Percentiles rank a stretch among this genome's conserved stretches.
Conservation (phyloP, 495 filamentous ascomycete genomes). For the Halenospora varia region DNA sequence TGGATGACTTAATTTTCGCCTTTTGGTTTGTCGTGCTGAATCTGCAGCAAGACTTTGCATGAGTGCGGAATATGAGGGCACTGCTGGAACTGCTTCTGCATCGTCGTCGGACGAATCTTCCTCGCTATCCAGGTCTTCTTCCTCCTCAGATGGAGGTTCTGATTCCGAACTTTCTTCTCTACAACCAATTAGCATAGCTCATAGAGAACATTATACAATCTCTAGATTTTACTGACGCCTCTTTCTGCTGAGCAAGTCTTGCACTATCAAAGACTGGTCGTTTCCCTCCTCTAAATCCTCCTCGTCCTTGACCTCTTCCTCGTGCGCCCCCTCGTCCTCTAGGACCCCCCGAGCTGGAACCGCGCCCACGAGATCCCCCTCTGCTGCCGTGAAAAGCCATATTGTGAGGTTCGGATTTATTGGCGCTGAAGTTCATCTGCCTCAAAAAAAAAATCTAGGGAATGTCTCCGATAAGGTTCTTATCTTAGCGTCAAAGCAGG, state of each 20-base stretch:
- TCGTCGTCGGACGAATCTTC: constrained; percentile 32
- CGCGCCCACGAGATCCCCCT: constrained; percentile 24
- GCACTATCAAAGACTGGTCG: constrained; percentile 33
- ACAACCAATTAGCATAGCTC: constrained; percentile 10
- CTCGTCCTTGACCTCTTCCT: constrained; percentile 31
- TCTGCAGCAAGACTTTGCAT: constrained; percentile 58
- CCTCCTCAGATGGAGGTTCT: constrained; percentile 37
- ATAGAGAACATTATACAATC: constrained; percentile 3
- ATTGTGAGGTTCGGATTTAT: not conserved
- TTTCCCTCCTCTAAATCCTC: constrained; percentile 34
- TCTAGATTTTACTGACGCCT: constrained; percentile 26
- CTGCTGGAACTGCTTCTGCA: constrained; percentile 33
- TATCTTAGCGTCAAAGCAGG: constrained; percentile 36
- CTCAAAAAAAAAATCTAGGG: not conserved
- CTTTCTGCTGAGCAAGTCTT: constrained; percentile 33
- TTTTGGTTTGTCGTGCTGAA: constrained; percentile 57
- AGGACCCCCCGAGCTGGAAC: not conserved
- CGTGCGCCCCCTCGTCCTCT: constrained; percentile 12
- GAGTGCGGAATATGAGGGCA: constrained; percentile 59
- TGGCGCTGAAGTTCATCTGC: not conserved
- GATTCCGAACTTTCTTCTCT: constrained; percentile 21
- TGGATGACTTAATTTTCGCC: constrained; percentile 56
- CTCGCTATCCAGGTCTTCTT: constrained; percentile 38
- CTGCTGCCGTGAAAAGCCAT: constrained; percentile 25
- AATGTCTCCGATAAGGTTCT: constrained; percentile 6